Base-by-base conservation (phyloP, 176 grass and related monocot genomes). In the Tuctoria greenei region DNA sequence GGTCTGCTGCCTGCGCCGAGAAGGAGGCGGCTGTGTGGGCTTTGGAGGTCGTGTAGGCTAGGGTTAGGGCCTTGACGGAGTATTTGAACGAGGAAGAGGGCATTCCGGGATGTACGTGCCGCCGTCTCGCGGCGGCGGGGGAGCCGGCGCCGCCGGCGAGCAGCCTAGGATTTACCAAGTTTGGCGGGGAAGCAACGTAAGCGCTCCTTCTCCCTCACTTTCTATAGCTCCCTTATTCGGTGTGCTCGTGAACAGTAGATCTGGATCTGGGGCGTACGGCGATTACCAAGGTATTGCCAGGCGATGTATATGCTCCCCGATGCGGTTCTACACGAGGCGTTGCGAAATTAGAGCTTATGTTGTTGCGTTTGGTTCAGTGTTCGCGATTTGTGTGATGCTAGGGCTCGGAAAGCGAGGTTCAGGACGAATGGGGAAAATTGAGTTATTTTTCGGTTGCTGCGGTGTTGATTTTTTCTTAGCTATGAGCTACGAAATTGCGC, bases 181-280 rank as follows among this genome's bases (percentile, higher is more conserved):
- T 31, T 99, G 95, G 95, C 82, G 67, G 71, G 95, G 92, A 50
- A 99, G 87, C 90, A 99, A 99, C 84, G 95, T 99, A 88, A 99
- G 95, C 82, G 12, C 45, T 17, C 64, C 24, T 7, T n/a, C 24
- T 64, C 26, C 64, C 12, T 72, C 21, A 23, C 41, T 67, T 10
- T 17, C 20, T 38, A 14, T 35, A 13, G 5, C 60, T 35, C 13
- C 12, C 11, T 20, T 52, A 16, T 26, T 42, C 13, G 64, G 45
- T 64, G 75, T 27, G 75, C 35, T 0, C 20, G 2, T 43, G 27
- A 57, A 70, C 64, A 20, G 38, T 72, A 73, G 87, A 67, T 93
- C 85, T 85, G 84, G 91, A 93, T 93, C 91, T 93, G 81, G 55
- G 63, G 26, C 14, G 55, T 18, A 40, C 75, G 36, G 69, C 64